Evolutionary conservation across 352 stramenopile genomes (phyloP).

Genomic region (Peronospora belbahrii): DNA sequence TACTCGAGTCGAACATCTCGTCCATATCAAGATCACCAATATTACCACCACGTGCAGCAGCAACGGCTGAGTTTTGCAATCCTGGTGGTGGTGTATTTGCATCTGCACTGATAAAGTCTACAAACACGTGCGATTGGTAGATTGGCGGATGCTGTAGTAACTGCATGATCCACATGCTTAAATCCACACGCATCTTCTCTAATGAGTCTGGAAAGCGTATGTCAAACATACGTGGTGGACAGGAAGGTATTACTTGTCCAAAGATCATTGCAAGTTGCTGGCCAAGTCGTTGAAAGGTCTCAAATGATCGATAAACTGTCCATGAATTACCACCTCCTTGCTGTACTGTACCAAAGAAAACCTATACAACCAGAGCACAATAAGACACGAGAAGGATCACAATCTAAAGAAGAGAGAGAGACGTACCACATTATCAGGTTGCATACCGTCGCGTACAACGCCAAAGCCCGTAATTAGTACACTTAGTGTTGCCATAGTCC

Average conservation of each 20-base stretch:
- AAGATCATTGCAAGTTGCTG: constrained; percentile 68
- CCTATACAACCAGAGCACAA: constrained; percentile 23
- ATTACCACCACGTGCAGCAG: constrained; percentile 24
- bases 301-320: constrained; percentile 70
- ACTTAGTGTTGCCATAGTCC: constrained; percentile 54
- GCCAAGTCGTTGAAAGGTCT: constrained; percentile 67
- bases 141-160: constrained; percentile 71
- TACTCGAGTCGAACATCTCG: constrained; percentile 70
- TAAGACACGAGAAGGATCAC: neutral
- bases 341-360: constrained; percentile 72
- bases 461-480: constrained; percentile 71
- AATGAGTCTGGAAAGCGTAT: constrained; percentile 54
- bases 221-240: constrained; percentile 50
- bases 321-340: constrained; percentile 56
- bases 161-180: constrained; percentile 79
- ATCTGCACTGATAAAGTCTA: constrained; percentile 74
- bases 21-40: constrained; percentile 81
- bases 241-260: constrained; percentile 47
- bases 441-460: constrained; percentile 42
- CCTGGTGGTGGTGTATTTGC: constrained; percentile 61
- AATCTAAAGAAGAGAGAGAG: neutral
- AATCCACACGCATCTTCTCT: constrained; percentile 61
- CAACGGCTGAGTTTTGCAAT: constrained; percentile 24
- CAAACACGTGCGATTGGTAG: constrained; percentile 75
- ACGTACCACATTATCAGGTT: constrained; percentile 46